Evolutionary conservation across 108 stramenopile genomes (phyloP).

Genomic region (Schizochytrium sp.): DNA sequence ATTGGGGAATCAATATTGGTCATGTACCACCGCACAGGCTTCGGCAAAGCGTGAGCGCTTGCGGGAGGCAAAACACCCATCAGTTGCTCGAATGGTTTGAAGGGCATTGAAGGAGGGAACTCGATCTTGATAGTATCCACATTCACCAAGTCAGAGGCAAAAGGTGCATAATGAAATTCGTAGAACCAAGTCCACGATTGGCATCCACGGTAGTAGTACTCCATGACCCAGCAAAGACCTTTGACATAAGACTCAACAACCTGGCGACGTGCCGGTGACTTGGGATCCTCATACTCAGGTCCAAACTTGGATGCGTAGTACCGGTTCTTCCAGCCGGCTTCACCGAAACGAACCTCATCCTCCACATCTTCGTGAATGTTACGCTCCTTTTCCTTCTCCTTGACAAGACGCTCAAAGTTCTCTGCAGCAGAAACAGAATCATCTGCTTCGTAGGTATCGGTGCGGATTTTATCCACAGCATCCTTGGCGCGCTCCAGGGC

Average conservation of each 20-base stretch:
- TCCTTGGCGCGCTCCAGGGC: slow-evolving; percentile 62
- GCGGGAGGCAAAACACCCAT: slow-evolving; percentile 96
- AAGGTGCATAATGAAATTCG: slow-evolving; percentile 98
- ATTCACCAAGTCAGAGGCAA: slow-evolving; percentile 95
- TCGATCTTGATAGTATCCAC: slow-evolving; percentile 85
- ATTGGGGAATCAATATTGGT: slow-evolving; percentile 88
- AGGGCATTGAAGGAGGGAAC: slow-evolving; percentile 87
- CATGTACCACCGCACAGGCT: slow-evolving; percentile 91
- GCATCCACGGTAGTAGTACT: slow-evolving; percentile 95
- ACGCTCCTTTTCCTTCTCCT: slow-evolving; percentile 78
- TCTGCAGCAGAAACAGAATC: slow-evolving; percentile 63
- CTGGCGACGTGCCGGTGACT: slow-evolving; percentile 86
- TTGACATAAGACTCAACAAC: slow-evolving; percentile 91
- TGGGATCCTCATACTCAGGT: slow-evolving; percentile 84
- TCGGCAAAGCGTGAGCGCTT: slow-evolving; percentile 92
- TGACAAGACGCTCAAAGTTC: slow-evolving; percentile 62
- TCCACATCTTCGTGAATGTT: slow-evolving; percentile 83
- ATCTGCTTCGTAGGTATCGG: slow-evolving; percentile 73
- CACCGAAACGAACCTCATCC: slow-evolving; percentile 92
- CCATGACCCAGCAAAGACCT: slow-evolving; percentile 99
- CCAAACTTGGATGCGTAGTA: slow-evolving; percentile 97
- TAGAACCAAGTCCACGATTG: slow-evolving; percentile 97
- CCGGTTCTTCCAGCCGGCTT: slow-evolving; percentile 94
- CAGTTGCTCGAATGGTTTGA: slow-evolving; percentile 95
- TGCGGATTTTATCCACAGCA: slow-evolving; percentile 68